Evolutionary conservation across 106 monocot genomes (phyloP).

Genomic region (Acanthochlamys bracteata): DNA sequence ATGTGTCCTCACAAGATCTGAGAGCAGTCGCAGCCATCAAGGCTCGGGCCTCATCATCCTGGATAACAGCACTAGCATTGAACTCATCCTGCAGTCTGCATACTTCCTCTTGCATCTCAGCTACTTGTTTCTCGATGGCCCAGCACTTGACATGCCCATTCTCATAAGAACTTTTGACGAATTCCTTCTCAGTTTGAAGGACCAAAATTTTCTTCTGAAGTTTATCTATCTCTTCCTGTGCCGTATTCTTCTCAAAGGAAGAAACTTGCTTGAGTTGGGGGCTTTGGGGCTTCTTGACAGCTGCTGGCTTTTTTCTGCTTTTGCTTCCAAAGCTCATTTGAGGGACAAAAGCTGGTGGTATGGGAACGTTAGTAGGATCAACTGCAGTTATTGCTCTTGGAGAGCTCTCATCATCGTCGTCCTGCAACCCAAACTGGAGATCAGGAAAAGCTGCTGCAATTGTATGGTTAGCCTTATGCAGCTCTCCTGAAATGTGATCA

Average conservation of each 20-base stretch:
- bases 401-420: conserved; percentile 10
- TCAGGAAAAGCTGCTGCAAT: conserved; percentile 13
- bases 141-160: conserved; percentile 36
- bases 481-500: conserved; percentile 9
- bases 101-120: conserved; percentile 48
- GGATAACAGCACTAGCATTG: conserved; percentile 8
- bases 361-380: conserved; percentile 1
- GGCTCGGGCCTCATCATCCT: conserved; percentile 8
- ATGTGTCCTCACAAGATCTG: conserved; percentile 9
- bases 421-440: conserved; percentile 3
- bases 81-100: conserved; percentile 7
- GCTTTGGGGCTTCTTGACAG: not conserved
- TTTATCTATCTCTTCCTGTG: conserved; percentile 49
- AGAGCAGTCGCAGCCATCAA: conserved; percentile 11
- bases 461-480: conserved; percentile 12
- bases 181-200: conserved; percentile 67
- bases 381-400: conserved; percentile 2
- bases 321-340: conserved; percentile 2
- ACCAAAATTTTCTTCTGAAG: conserved; percentile 51
- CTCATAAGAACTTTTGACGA: conserved; percentile 54
- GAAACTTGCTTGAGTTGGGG: not conserved
- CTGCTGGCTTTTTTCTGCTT: not conserved
- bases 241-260: conserved; percentile 24
- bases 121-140: conserved; percentile 46
- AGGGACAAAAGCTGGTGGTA: not conserved